Base-by-base conservation (phyloP, 257 asterid genomes). In the Forsythia viridissima region DNA sequence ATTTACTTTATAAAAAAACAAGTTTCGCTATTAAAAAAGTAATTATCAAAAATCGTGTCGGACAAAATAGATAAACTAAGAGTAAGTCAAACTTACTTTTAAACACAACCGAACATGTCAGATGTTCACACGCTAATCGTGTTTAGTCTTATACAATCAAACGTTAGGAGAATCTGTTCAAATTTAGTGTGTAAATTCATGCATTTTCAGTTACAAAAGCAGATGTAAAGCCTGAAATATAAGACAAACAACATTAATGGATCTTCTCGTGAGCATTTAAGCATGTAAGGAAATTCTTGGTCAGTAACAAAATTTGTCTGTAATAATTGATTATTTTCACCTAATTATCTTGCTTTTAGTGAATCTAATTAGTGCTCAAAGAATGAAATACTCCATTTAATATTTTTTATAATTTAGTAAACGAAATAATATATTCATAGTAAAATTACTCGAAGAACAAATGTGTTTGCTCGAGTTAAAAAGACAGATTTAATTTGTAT, bases 241-340 rank as follows among this genome's bases (percentile, higher is more conserved):
- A 57, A 63, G 39, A 4, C 70, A 24, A 63, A 24, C 13, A 3
- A 63, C 37, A 30, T 30, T 30, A 61, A 34, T 18, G 7, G 37
- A 21, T 30, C 3, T 63, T 63, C 40, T 63, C 40, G 39, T 63
- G 40, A 63, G 70, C 70, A 63, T 61, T 61, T 61, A 24, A 8
- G 70, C 66, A 57, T 57, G 66, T 57, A 6, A 18, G 11, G 66
- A 57, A n/a, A 57, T n/a, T 57, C n/a, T 48, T 48, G 15, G 59
- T 52, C 43, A 36, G 76, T 65, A 34, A 41, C 42, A 4, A 30
- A 18, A 30, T 36, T 55, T 80, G 61, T 15, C 39, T 8, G 42
- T 34, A 10, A 65, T 61, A 46, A 81, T 72, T 77, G 72, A 59
- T 77, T 67, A 63, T 30, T 1, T 46, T 3, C 24, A 34, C 77